A percentile compares a stretch with the other conserved stretches of the same genome.
Conservation (phyloP, 2,329 filamentous ascomycete species). For the Tolypocladium sp. region DNA sequence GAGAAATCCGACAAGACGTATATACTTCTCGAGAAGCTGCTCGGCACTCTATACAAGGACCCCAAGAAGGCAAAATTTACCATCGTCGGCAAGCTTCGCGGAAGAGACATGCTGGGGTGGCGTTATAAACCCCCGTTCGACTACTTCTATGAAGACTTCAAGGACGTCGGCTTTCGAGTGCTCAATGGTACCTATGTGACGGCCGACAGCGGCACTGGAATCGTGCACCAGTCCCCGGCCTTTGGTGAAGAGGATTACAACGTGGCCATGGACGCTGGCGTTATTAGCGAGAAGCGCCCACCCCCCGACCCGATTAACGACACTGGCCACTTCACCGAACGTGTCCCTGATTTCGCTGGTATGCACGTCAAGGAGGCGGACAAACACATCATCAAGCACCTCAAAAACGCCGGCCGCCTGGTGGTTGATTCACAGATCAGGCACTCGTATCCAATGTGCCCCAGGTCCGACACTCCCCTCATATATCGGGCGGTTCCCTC, state of each 20-base stretch:
- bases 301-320: constrained; percentile 93
- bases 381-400: constrained; percentile 82
- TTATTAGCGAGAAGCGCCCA: constrained; percentile 65
- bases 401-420: constrained; percentile 68
- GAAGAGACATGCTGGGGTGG: constrained; percentile 79
- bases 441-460: constrained; percentile 91
- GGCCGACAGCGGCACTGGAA: constrained; percentile 80
- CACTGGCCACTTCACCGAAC: constrained; percentile 66
- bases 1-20: constrained; percentile 76
- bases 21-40: constrained; percentile 71
- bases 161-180: constrained; percentile 73
- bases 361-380: constrained; percentile 89
- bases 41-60: constrained; percentile 83
- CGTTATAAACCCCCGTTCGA: constrained; percentile 82
- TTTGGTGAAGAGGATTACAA: constrained; percentile 97
- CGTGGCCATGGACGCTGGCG: constrained; percentile 64
- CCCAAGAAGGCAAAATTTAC: constrained; percentile 93
- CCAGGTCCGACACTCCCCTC: constrained; percentile 86
- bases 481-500: constrained; percentile 89
- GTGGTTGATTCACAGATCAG: constrained; percentile 80
- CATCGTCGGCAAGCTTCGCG: constrained; percentile 69
- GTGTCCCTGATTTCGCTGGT: constrained; percentile 73
- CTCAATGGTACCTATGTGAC: constrained; percentile 81
- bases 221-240: constrained; percentile 88
- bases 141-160: constrained; percentile 85